These are phyloP conservation scores for Thelonectria discophora DNA, from an alignment of 2,329 filamentous ascomycete genomes.

Conservation along the genomic window DNA sequence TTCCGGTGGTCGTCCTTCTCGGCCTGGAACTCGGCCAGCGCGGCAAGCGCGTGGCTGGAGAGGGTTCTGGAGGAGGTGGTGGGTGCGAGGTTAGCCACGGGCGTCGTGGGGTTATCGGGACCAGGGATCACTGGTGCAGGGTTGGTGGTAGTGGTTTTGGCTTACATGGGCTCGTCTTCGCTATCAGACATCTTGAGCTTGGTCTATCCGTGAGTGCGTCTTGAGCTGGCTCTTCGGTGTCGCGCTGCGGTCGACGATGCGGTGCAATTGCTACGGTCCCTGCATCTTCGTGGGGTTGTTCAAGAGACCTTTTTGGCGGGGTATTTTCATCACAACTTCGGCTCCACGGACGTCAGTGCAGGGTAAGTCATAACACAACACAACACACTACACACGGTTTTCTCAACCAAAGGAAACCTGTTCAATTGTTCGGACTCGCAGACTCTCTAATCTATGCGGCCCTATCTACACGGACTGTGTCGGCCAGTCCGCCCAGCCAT, in stretches of 20 bases:
- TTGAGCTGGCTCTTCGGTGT: background rate
- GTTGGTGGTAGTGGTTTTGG: background rate
- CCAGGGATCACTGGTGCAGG: background rate
- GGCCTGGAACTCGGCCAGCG: constrained; percentile 77
- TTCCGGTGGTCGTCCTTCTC: constrained; percentile 74
- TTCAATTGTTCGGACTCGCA: constrained; percentile 45
- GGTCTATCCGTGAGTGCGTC: background rate
- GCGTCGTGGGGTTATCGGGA: background rate
- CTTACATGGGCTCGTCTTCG: constrained; percentile 62
- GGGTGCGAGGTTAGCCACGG: background rate
- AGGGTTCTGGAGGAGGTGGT: constrained; percentile 57
- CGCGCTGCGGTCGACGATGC: background rate
- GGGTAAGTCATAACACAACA: constrained; percentile 24
- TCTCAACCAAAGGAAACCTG: constrained; percentile 40
- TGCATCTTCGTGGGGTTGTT: background rate
- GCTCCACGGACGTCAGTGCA: constrained; percentile 15
- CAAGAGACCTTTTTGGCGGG: background rate
- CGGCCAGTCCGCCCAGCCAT: constrained; percentile 32
- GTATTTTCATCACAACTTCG: constrained; percentile 1
- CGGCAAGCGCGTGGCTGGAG: constrained; percentile 71
- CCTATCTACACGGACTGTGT: constrained; percentile 45
- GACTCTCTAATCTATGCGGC: constrained; percentile 43
- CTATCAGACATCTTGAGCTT: constrained; percentile 42
- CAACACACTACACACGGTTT: background rate
- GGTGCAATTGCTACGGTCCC: background rate